Conservation (phyloP, 306 rosid genomes). For the Sicyos edulis region DNA sequence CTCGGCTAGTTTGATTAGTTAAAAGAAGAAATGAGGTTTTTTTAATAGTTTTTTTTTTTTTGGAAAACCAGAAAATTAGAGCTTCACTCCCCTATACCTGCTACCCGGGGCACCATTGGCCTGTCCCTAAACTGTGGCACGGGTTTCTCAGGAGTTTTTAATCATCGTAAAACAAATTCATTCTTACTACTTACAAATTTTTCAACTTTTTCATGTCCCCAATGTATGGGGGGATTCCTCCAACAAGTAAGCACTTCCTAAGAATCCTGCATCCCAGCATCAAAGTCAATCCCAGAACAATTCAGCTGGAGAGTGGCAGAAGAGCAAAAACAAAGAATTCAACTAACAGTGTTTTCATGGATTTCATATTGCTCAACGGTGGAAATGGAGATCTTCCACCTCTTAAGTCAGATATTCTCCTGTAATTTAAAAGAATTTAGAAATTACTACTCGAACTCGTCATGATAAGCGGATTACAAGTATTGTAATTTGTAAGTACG, state of each 20-base stretch:
- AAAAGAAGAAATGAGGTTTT: background rate
- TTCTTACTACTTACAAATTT: conserved; percentile 50
- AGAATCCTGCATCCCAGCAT: conserved; percentile 48
- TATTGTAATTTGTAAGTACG: conserved; percentile 28
- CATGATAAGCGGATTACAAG: conserved; percentile 11
- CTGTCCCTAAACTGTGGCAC: too few relatives aligned
- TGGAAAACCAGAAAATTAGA: too few relatives aligned
- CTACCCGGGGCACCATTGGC: too few relatives aligned
- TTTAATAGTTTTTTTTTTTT: too few relatives aligned
- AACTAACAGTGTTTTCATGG: conserved; percentile 75
- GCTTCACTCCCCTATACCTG: too few relatives aligned
- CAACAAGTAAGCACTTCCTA: conserved; percentile 58
- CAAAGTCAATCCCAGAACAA: background rate
- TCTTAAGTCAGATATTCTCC: conserved; percentile 85
- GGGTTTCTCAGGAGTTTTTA: conserved; percentile 9
- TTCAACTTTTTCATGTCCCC: conserved; percentile 54
- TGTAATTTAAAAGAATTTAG: conserved; percentile 29
- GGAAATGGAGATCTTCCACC: conserved; percentile 57
- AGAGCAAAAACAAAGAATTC: conserved; percentile 28
- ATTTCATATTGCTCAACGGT: conserved; percentile 45
- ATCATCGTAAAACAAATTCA: background rate
- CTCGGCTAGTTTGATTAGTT: background rate
- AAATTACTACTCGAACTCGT: conserved; percentile 27
- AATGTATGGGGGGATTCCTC: conserved; percentile 53
- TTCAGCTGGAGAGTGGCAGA: conserved; percentile 12